These are phyloP conservation scores for Lanmaoa rubissima DNA, from an alignment of 768 basidiomycete genomes.

Conservation along the genomic window DNA sequence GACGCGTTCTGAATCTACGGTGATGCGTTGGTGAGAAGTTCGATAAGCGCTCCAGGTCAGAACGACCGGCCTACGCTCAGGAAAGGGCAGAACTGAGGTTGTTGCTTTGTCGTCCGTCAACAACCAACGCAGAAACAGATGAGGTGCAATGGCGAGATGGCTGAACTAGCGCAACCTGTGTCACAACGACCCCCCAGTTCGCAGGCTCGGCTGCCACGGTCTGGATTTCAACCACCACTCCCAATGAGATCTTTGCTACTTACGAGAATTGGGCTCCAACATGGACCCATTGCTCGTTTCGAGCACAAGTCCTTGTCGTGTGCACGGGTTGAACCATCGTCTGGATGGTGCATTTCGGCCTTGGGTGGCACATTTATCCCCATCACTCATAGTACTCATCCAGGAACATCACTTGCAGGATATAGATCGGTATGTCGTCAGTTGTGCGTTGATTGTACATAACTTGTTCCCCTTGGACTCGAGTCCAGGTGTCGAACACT, in stretches of 20 bases:
- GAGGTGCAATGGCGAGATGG: conserved; percentile 9
- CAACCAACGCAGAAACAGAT: conserved; percentile 34
- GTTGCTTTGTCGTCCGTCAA: conserved; percentile 34
- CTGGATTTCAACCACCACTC: conserved; percentile 33
- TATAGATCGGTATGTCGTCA: too few species aligned
- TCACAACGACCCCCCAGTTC: conserved; percentile 17
- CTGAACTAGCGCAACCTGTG: conserved; percentile 9
- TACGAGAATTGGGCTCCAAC: too few species aligned
- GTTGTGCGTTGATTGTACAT: too few species aligned
- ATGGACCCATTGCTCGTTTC: too few species aligned
- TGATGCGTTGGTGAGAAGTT: conserved; percentile 33
- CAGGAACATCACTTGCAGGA: not conserved
- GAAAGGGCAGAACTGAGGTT: conserved; percentile 23
- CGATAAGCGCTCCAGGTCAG: conserved; percentile 35
- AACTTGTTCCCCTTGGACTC: too few species aligned
- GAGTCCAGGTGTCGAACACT: too few species aligned
- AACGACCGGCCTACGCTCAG: conserved; percentile 33
- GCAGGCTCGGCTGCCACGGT: conserved; percentile 38
- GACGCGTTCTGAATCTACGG: conserved; percentile 30
- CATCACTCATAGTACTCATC: not conserved
- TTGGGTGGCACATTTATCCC: not conserved
- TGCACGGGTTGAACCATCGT: too few species aligned
- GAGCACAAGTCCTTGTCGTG: too few species aligned
- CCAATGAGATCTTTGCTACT: too few species aligned
- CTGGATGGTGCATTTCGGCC: too few species aligned